Percentiles rank a stretch among this genome's conserved stretches.
These are phyloP conservation scores for Fibroporia radiculosa DNA, from an alignment of 768 basidiomycete species.

Conservation along the genomic window DNA sequence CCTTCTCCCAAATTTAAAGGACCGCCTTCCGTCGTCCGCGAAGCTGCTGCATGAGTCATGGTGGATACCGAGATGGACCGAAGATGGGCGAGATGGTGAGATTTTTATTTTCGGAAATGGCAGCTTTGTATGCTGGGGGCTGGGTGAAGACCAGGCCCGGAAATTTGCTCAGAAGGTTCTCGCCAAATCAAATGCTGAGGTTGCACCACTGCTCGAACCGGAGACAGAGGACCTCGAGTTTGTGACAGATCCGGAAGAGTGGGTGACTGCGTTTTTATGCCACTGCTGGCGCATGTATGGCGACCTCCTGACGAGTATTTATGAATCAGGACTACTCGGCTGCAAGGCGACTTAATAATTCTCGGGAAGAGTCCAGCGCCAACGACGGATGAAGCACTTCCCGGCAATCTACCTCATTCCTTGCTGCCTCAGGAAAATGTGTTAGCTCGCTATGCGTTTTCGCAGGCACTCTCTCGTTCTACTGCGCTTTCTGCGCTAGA, in stretches of 20 bases:
- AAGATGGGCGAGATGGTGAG: slow-evolving; percentile 57
- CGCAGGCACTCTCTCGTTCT: slow-evolving; percentile 85
- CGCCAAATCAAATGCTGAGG: slow-evolving; percentile 45
- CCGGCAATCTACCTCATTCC: slow-evolving; percentile 37
- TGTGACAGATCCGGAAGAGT: slow-evolving; percentile 88
- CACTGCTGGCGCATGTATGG: not conserved
- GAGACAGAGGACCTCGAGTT: slow-evolving; percentile 93
- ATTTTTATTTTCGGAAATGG: slow-evolving; percentile 86
- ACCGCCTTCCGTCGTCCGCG: slow-evolving; percentile 43
- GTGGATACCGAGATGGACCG: slow-evolving; percentile 67
- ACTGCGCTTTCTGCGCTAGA: slow-evolving; percentile 86
- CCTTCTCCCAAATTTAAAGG: slow-evolving; percentile 53
- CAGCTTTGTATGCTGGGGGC: slow-evolving; percentile 86
- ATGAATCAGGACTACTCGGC: slow-evolving; percentile 76
- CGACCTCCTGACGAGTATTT: too few species aligned
- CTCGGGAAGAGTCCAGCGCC: slow-evolving; percentile 63
- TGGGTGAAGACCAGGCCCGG: slow-evolving; percentile 67
- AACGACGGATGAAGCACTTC: slow-evolving; percentile 41
- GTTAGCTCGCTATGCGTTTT: slow-evolving; percentile 84
- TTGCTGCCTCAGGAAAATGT: slow-evolving; percentile 63
- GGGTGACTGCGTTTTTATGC: slow-evolving; percentile 26
- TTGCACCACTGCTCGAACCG: slow-evolving; percentile 54
- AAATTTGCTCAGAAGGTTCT: slow-evolving; percentile 61
- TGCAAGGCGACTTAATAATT: slow-evolving; percentile 90
- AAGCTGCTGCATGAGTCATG: slow-evolving; percentile 66